These are phyloP conservation scores for Dysphania ambrosioides DNA, from an alignment of 148 eudicot genomes.

Conservation along the genomic window DNA sequence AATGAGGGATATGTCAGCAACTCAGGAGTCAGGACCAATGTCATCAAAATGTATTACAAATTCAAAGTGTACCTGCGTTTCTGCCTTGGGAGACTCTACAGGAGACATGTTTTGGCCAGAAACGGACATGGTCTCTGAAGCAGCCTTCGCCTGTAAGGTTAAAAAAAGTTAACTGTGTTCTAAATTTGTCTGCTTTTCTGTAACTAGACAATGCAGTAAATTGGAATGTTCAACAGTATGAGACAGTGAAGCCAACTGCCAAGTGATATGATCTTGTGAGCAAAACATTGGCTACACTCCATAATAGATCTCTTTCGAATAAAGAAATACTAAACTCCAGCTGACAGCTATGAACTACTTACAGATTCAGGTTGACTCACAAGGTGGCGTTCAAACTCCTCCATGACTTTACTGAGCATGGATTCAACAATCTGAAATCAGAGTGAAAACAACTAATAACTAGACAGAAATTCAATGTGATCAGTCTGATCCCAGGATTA, in stretches of 20 bases:
- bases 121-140: slow-evolving; percentile 30
- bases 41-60: slow-evolving; percentile 9
- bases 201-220: background rate
- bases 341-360: slow-evolving; percentile 31
- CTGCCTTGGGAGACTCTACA: slow-evolving; percentile 36
- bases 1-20: slow-evolving; percentile 19
- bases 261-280: background rate
- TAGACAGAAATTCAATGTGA: background rate
- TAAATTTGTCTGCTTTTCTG: background rate
- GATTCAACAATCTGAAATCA: slow-evolving; percentile 63
- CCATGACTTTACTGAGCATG: slow-evolving; percentile 66
- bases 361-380: slow-evolving; percentile 52
- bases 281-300: background rate
- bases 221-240: background rate
- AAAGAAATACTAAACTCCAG: no score
- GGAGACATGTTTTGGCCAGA: slow-evolving; percentile 36
- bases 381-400: slow-evolving; percentile 70
- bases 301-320: no score
- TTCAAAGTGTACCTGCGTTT: slow-evolving; percentile 38
- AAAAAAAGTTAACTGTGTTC: background rate
- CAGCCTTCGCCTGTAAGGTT: slow-evolving; percentile 14
- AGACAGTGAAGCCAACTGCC: background rate
- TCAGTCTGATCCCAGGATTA: background rate
- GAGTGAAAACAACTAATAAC: slow-evolving; percentile 3
- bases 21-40: slow-evolving; percentile 1